phyloP scores from a whole-genome alignment of 2,329 filamentous ascomycete species.

The Aspergillus glaucus region DNA sequence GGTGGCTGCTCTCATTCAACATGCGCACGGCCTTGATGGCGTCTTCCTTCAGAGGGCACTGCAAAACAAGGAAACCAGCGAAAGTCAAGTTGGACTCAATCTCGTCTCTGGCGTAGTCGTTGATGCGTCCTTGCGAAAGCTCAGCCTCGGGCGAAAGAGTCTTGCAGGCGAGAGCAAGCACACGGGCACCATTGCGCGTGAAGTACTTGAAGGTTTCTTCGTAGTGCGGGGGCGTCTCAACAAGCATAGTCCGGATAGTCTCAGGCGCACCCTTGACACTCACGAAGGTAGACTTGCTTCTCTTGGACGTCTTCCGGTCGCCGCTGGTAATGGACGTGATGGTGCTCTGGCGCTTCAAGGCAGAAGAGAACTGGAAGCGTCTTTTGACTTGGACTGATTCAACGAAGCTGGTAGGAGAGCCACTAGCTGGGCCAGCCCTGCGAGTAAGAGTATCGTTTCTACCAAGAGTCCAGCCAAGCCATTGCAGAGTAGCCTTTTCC shows the following conservation, averaged over 20 bases:
- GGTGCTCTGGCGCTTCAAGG: constrained; percentile 91
- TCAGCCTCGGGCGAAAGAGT: constrained; percentile 77
- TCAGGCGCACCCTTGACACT: constrained; percentile 96
- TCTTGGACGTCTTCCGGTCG: constrained; percentile 67
- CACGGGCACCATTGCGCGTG: constrained; percentile 88
- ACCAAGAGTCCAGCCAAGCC: constrained; percentile 88
- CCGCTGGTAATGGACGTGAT: constrained; percentile 73
- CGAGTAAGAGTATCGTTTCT: constrained; percentile 76
- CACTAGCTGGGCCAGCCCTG: constrained; percentile 43
- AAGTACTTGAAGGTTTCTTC: constrained; percentile 99
- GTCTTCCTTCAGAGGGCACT: constrained; percentile 94
- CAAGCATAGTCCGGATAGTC: constrained; percentile 90
- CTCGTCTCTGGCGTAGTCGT: constrained; percentile 87
- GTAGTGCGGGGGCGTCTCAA: constrained; percentile 75
- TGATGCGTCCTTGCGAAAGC: constrained; percentile 76
- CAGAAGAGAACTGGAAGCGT: constrained; percentile 96
- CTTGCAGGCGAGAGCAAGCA: constrained; percentile 90
- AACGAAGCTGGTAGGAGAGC: constrained; percentile 38
- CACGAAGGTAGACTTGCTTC: constrained; percentile 78
- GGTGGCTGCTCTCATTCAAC: constrained; percentile 97
- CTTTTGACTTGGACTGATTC: constrained; percentile 91
- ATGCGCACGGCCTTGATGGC: constrained; percentile 90
- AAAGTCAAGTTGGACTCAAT: constrained; percentile 81
- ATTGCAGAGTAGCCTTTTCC: constrained; percentile 90
- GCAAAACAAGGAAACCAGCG: constrained; percentile 90